Evolutionary conservation across 192 early-diverging fungal species (phyloP).

Genomic region (Coemansia sp.): DNA sequence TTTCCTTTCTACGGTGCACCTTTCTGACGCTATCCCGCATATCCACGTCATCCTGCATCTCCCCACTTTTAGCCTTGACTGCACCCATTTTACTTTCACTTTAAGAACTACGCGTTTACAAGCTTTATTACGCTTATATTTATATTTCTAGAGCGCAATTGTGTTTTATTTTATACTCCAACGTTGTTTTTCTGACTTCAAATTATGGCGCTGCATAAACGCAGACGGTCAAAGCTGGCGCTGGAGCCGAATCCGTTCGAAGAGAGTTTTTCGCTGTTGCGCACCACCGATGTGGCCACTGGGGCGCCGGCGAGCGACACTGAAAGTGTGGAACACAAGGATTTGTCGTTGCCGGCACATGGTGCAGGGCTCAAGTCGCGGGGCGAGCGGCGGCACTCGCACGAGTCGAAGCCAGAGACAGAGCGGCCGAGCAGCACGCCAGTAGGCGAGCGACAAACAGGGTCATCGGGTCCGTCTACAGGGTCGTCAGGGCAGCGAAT

Average conservation of each 20-base stretch:
- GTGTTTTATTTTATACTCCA: neutral
- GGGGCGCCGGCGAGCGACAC: too few relatives aligned
- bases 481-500: constrained; percentile 26
- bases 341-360: neutral
- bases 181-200: neutral
- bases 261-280: constrained; percentile 49
- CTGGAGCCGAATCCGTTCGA: constrained; percentile 90
- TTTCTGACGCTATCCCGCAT: neutral
- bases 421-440: constrained; percentile 15
- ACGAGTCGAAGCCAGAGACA: neutral
- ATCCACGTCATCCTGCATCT: neutral
- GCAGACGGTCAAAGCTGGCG: constrained; percentile 63
- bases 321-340: too few relatives aligned
- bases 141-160: neutral
- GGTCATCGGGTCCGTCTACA: neutral
- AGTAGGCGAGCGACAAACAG: neutral
- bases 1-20: neutral
- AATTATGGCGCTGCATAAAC: constrained; percentile 36
- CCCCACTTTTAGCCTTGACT: neutral
- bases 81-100: neutral
- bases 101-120: too few relatives aligned
- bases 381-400: neutral
- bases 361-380: too few relatives aligned
- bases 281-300: neutral
- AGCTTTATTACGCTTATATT: neutral